These are phyloP conservation scores for Cochlearia excelsa DNA, from an alignment of 345 rosid genomes.

Conservation along the genomic window DNA sequence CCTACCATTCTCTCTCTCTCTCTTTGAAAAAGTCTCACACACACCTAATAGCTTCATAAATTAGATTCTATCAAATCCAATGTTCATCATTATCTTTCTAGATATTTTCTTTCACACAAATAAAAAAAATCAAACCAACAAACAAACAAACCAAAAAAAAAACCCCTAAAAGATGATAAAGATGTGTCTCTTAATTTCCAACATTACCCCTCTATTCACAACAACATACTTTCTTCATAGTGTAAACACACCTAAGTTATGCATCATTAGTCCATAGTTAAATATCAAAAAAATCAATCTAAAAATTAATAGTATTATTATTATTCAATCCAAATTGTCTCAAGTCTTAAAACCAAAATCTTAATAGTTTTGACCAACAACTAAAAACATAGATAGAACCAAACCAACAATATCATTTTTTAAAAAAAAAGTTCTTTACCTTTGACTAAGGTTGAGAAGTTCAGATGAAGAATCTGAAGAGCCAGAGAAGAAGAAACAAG, in stretches of 20 bases:
- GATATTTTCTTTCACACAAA: slow-evolving; percentile 1
- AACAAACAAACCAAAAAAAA: slow-evolving; percentile 29
- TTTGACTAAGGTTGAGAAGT: slow-evolving; percentile 52
- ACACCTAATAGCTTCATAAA: slow-evolving; percentile 6
- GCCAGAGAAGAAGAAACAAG: slow-evolving; percentile 44
- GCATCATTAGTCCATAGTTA: slow-evolving; percentile 1
- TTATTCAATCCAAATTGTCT: slow-evolving; percentile 20
- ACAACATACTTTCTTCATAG: neutral
- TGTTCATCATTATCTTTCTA: slow-evolving; percentile 22
- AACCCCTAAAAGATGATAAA: slow-evolving; percentile 14
- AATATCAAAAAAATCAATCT: slow-evolving; percentile 8
- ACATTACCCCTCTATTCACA: slow-evolving; percentile 33
- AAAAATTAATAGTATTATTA: slow-evolving; percentile 3
- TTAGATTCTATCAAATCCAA: slow-evolving; percentile 35
- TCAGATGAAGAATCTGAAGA: slow-evolving; percentile 58
- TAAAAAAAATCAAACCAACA: slow-evolving; percentile 19
- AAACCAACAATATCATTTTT: slow-evolving; percentile 10
- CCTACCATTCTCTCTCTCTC: slow-evolving; percentile 32
- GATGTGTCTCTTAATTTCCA: slow-evolving; percentile 37
- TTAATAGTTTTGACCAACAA: slow-evolving; percentile 21
- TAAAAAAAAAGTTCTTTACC: slow-evolving; percentile 35
- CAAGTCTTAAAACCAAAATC: slow-evolving; percentile 22
- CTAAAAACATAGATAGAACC: neutral
- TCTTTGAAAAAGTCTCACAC: slow-evolving; percentile 32
- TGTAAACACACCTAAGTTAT: slow-evolving; percentile 8